phyloP scores from a whole-genome alignment of 306 rosid genomes.

The Vigna angularis region DNA sequence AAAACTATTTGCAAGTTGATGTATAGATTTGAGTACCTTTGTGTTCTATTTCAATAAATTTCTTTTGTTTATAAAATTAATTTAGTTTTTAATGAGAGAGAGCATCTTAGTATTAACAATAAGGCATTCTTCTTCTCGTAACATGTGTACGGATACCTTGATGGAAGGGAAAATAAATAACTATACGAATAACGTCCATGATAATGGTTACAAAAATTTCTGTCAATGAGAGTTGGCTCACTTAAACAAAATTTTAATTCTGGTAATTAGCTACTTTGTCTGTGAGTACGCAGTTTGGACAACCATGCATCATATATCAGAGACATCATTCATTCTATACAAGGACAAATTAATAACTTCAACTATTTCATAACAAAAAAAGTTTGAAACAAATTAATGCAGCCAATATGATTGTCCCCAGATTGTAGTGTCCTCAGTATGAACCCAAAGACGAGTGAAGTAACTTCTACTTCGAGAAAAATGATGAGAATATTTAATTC shows the following conservation, averaged over 20 bases:
- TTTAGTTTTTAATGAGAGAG: neutral
- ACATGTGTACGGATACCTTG: neutral
- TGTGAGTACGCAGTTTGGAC: neutral
- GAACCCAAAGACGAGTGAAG: slow-evolving; percentile 16
- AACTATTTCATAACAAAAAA: neutral
- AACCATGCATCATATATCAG: neutral
- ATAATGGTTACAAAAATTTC: no score
- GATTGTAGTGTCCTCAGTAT: neutral
- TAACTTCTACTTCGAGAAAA: neutral
- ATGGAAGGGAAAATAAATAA: no score
- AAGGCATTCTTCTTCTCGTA: neutral
- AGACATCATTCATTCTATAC: neutral
- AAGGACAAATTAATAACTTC: no score
- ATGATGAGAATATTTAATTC: neutral
- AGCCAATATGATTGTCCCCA: neutral
- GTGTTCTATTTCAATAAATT: no score
- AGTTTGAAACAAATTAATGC: neutral
- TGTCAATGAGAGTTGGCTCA: no score
- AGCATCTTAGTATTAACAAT: no score
- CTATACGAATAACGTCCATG: no score
- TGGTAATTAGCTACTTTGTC: no score
- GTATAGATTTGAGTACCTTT: no score
- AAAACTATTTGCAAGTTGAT: no score
- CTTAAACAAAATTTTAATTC: no score
- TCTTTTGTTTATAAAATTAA: no score